Evolutionary conservation across 106 monocot genomes (phyloP), one percentile per base, ranked within the genome.

Genomic region (Apostasia ramifera): DNA sequence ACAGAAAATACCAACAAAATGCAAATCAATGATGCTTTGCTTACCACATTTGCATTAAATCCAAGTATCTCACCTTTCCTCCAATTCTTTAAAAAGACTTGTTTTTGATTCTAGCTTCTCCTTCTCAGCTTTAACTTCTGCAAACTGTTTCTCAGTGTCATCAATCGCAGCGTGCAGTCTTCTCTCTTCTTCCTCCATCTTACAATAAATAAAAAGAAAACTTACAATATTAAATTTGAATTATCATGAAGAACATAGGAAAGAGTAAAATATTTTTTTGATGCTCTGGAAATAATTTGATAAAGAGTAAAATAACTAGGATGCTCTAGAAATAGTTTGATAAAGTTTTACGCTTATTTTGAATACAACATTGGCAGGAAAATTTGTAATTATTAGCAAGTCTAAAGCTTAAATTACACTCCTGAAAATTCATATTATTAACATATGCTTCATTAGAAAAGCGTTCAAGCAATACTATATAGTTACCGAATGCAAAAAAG

Each of bases 101-200:
- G 91, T 80, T 79, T 92, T 95, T 65, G 48, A 72, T 47, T 95
- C 86, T 52, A 95, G 63, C 7, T 95, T 84, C 74, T 82, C 71
- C 82, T 84, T 71, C 63, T 91, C 91, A 49, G 68, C 42, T 70
- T 81, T 81, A 68, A 91, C 80, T 72, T 86, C 84, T 39, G 80
- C 68, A 78, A 67, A 83, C 42, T 86, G 88, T 59, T 76, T 91
- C 62, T 91, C 91, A 71, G 81, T 72, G 84, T 86, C 86, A 80
- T 86, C 79, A 79, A 91, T 86, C 74, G 84, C 80, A 40, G 86
- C 70, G 45, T 88, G 73, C 56, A 95, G 79, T 75, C 63, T 86
- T 79, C 80, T 86, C 66, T 89, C 88, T 84, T 95, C 91, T 77
- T 91, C 86, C 55, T 89, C 88, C 65, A 91, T 73, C 95, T 95